These are phyloP conservation scores for Exobasidium cylindrosporum DNA, from an alignment of 1,284 basidiomycete genomes.

Conservation along the genomic window DNA sequence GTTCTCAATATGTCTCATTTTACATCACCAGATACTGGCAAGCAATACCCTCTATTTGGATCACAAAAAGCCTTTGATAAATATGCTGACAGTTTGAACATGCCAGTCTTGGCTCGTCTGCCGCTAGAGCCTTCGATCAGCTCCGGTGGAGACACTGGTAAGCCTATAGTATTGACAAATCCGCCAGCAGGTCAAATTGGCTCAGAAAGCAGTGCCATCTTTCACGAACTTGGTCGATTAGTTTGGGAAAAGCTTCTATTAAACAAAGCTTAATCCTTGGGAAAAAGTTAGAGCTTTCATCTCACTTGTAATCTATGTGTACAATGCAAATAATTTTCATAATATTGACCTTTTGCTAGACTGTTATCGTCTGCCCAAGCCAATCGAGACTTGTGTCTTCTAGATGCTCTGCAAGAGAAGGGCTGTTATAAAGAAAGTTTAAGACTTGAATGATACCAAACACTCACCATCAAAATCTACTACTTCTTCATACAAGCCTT, in stretches of 20 bases:
- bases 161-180: constrained; percentile 58
- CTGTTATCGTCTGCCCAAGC: neutral
- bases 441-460: neutral
- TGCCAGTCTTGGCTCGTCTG: constrained; percentile 76
- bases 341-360: neutral
- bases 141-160: constrained; percentile 70
- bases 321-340: constrained; percentile 2
- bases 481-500: neutral
- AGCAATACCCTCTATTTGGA: constrained; percentile 76
- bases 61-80: constrained; percentile 66
- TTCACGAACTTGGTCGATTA: neutral
- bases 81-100: constrained; percentile 65
- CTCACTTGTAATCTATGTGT: neutral
- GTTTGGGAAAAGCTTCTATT: constrained; percentile 1
- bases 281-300: neutral
- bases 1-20: constrained; percentile 89
- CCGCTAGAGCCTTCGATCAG: constrained; percentile 79
- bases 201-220: neutral
- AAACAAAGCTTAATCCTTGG: neutral
- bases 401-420: constrained; percentile 3
- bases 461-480: constrained; percentile 12
- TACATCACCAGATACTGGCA: constrained; percentile 73
- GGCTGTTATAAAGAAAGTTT: neutral
- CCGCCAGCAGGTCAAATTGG: constrained; percentile 1
- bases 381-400: constrained; percentile 12